Evolutionary conservation across 2,329 filamentous ascomycete species (phyloP).

Genomic region (Pestalotiopsis sp.): DNA sequence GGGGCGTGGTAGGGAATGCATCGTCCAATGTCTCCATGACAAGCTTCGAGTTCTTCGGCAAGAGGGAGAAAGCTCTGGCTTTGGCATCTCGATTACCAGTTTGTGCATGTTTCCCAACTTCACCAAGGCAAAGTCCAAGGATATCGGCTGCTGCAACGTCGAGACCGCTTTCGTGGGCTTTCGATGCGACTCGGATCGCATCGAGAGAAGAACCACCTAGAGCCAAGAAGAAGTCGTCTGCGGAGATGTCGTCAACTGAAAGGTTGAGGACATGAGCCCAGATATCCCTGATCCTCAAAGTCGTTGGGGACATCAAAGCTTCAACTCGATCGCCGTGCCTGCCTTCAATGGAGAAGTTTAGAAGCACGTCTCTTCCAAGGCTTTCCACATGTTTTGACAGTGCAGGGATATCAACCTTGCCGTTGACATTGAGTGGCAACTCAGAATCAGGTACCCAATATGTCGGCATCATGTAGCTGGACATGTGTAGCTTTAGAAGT

Average conservation of each 20-base stretch:
- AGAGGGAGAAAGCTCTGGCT: conserved; percentile 16
- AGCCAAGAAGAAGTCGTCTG: conserved; percentile 17
- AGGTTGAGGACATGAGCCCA: conserved; percentile 19
- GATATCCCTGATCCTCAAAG: conserved; percentile 10
- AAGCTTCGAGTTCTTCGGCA: neutral
- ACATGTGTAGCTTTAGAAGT: conserved; percentile 15
- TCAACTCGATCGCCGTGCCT: neutral
- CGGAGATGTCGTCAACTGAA: conserved; percentile 9
- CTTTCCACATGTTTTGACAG: conserved; percentile 11
- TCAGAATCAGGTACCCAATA: conserved; percentile 23
- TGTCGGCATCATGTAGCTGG: conserved; percentile 27
- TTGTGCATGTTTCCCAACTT: neutral
- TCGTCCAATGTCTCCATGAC: conserved; percentile 14
- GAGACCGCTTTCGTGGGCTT: conserved; percentile 7
- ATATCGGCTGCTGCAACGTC: conserved; percentile 11
- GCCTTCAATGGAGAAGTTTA: neutral
- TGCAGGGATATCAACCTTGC: conserved; percentile 22
- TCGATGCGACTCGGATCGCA: conserved; percentile 17
- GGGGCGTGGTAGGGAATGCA: conserved; percentile 25
- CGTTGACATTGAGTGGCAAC: conserved; percentile 26
- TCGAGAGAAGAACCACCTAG: conserved; percentile 23
- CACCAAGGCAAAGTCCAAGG: conserved; percentile 4
- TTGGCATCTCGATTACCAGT: neutral
- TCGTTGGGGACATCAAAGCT: conserved; percentile 12
- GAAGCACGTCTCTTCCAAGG: conserved; percentile 10